A percentile compares a stretch with the other conserved stretches of the same genome.
These are phyloP conservation scores for Noccaea caerulescens DNA, from an alignment of 345 rosid genomes.

Conservation along the genomic window DNA sequence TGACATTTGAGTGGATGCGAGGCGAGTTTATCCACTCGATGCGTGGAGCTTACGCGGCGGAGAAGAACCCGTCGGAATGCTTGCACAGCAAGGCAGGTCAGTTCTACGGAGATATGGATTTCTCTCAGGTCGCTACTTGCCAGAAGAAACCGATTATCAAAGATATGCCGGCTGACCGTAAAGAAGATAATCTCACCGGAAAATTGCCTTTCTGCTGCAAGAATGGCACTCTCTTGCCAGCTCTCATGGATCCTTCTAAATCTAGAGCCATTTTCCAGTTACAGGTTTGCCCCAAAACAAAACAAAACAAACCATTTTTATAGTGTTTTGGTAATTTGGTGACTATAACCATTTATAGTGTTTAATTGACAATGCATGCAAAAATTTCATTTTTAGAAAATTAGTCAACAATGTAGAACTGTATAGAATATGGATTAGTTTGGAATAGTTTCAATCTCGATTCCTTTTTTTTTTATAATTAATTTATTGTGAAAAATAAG, in stretches of 20 bases:
- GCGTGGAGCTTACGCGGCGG: conserved; percentile 79
- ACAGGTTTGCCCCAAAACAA: conserved; percentile 45
- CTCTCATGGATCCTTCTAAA: conserved; percentile 61
- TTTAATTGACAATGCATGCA: background rate
- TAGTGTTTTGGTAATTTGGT: conserved; percentile 20
- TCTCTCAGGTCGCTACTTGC: conserved; percentile 71
- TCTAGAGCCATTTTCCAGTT: conserved; percentile 72
- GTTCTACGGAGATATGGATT: conserved; percentile 65
- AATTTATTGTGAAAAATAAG: too few species aligned
- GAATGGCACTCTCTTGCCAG: conserved; percentile 71
- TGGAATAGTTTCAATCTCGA: too few species aligned
- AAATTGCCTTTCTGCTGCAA: conserved; percentile 78
- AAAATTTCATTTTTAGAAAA: too few species aligned
- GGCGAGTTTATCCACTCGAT: conserved; percentile 77
- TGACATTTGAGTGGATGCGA: conserved; percentile 96
- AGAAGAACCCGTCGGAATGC: conserved; percentile 52
- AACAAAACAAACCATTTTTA: background rate
- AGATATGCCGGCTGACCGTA: conserved; percentile 62
- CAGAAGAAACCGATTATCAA: conserved; percentile 65
- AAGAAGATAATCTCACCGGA: conserved; percentile 63
- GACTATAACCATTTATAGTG: background rate
- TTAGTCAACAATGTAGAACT: too few species aligned
- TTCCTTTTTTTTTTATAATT: too few species aligned
- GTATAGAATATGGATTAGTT: too few species aligned
- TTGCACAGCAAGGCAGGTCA: conserved; percentile 66